Percentiles rank a stretch among this genome's conserved stretches.
Conservation (phyloP, 139 green algal genomes). For the Eudorina sp. region DNA sequence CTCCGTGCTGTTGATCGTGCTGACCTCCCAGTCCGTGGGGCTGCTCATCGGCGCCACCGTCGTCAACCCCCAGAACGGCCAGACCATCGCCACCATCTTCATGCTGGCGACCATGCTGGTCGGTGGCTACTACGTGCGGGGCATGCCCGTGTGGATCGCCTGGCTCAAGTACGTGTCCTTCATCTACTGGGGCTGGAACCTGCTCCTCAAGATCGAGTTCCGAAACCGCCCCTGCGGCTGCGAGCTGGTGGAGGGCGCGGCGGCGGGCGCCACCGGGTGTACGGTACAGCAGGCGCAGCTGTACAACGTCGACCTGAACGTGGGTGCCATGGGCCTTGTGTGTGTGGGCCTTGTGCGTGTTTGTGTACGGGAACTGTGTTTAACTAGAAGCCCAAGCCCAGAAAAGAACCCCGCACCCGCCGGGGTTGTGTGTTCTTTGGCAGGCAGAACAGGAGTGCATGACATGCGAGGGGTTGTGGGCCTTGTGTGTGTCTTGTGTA, state of each 20-base stretch:
- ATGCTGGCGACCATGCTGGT: slow-evolving; percentile 76
- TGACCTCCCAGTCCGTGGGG: slow-evolving; percentile 76
- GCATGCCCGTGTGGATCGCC: slow-evolving; percentile 70
- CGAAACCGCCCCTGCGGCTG: slow-evolving; percentile 11
- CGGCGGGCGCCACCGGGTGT: background rate
- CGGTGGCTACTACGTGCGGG: slow-evolving; percentile 76
- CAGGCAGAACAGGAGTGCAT: background rate
- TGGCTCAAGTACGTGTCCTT: slow-evolving; percentile 70
- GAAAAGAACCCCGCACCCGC: too few relatives aligned
- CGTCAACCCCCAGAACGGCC: slow-evolving; percentile 65
- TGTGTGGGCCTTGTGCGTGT: background rate
- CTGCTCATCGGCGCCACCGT: slow-evolving; percentile 82
- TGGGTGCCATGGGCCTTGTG: background rate
- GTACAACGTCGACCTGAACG: slow-evolving; percentile 42
- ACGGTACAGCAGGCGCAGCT: background rate
- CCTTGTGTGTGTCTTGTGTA: background rate
- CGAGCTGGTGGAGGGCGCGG: background rate
- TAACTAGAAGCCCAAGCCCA: too few relatives aligned
- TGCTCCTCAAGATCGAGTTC: slow-evolving; percentile 73
- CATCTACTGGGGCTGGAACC: slow-evolving; percentile 79
- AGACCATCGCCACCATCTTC: slow-evolving; percentile 75
- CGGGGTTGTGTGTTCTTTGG: background rate
- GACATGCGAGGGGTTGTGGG: background rate
- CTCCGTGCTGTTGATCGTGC: slow-evolving; percentile 68
- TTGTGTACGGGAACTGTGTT: background rate